phyloP scores from a whole-genome alignment of 768 basidiomycete genomes.

The Collybia sordida region DNA sequence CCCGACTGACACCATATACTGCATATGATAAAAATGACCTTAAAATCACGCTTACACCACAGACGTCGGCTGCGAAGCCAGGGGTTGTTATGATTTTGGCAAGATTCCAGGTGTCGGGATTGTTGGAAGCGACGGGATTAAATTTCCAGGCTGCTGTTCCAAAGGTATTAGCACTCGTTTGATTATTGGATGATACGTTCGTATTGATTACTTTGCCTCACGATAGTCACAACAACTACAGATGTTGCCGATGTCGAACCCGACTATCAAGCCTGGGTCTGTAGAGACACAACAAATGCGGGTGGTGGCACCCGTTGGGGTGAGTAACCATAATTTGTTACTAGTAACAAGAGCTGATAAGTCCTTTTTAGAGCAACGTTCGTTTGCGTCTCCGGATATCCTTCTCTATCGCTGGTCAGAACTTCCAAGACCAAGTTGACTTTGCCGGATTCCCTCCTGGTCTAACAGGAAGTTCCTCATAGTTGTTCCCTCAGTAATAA shows the following conservation, averaged over 20 bases:
- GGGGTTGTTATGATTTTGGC: constrained; percentile 90
- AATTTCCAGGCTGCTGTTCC: constrained; percentile 98
- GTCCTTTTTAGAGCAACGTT: constrained; percentile 61
- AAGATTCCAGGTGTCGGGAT: constrained; percentile 72
- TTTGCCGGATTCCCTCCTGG: constrained; percentile 87
- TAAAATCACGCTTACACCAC: constrained; percentile 86
- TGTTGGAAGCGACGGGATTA: constrained; percentile 54
- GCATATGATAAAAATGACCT: constrained; percentile 93
- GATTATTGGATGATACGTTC: neutral
- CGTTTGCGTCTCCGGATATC: constrained; percentile 85
- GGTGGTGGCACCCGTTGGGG: constrained; percentile 83
- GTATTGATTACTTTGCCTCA: constrained; percentile 2
- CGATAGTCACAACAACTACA: constrained; percentile 90
- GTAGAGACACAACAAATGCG: constrained; percentile 96
- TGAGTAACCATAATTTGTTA: constrained; percentile 39
- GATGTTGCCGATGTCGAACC: constrained; percentile 96
- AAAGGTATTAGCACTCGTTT: constrained; percentile 52
- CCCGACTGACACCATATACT: constrained; percentile 69
- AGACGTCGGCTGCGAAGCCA: constrained; percentile 76
- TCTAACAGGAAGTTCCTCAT: constrained; percentile 49
- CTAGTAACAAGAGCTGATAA: constrained; percentile 7
- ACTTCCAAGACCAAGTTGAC: constrained; percentile 90
- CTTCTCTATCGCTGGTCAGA: constrained; percentile 67
- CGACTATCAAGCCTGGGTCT: constrained; percentile 71
- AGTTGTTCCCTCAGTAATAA: too few relatives aligned